Conservation (phyloP, 306 rosid species). For the apple (Malus domestica) region DNA sequence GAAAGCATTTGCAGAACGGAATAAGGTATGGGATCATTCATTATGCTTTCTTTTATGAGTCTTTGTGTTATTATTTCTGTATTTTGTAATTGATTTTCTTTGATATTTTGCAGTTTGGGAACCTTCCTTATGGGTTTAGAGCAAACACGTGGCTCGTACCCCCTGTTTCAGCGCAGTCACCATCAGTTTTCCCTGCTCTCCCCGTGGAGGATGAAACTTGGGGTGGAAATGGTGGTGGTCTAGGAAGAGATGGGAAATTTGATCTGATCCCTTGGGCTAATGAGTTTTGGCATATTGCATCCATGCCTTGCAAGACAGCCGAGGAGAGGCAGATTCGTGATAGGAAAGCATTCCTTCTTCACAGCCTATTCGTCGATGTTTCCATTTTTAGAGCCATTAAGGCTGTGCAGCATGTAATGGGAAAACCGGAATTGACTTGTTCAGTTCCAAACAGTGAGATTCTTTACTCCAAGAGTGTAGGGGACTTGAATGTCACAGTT, state of each 20-base stretch:
- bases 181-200: slow-evolving; percentile 60
- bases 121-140: slow-evolving; percentile 92
- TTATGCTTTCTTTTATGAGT: slow-evolving; percentile 3
- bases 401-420: slow-evolving; percentile 54
- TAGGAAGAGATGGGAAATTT: slow-evolving; percentile 67
- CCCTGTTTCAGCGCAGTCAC: slow-evolving; percentile 69
- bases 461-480: slow-evolving; percentile 49
- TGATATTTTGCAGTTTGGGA: slow-evolving; percentile 65
- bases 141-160: slow-evolving; percentile 98
- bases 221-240: slow-evolving; percentile 98
- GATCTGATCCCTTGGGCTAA: slow-evolving; percentile 85
- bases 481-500: slow-evolving; percentile 72
- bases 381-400: slow-evolving; percentile 74
- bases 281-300: slow-evolving; percentile 70
- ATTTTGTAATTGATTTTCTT: slow-evolving; percentile 3
- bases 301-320: slow-evolving; percentile 86
- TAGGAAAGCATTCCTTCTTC: slow-evolving; percentile 90
- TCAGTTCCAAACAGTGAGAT: slow-evolving; percentile 33
- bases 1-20: slow-evolving; percentile 81
- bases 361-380: slow-evolving; percentile 84
- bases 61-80: neutral
- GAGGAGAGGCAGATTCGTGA: slow-evolving; percentile 96
- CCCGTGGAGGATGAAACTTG: slow-evolving; percentile 83
- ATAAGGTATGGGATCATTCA: slow-evolving; percentile 52
- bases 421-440: slow-evolving; percentile 24